Evolutionary conservation across 2,329 filamentous ascomycete genomes (phyloP).

Genomic region (Alternaria alternata): DNA sequence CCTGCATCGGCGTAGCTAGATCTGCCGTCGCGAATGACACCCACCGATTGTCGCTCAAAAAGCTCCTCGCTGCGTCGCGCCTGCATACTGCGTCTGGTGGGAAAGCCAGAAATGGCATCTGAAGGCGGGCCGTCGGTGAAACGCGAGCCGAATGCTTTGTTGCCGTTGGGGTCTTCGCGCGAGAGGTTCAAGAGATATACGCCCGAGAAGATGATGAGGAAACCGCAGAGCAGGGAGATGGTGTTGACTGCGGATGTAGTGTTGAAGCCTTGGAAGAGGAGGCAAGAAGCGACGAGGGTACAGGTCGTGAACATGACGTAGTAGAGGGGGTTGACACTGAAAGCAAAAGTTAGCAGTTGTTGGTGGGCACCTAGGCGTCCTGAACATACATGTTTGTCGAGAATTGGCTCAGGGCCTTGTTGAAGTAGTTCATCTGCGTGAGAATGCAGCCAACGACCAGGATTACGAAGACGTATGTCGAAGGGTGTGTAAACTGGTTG

Average conservation of each 20-base stretch:
- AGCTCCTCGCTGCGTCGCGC: constrained; percentile 68
- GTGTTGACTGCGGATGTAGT: constrained; percentile 92
- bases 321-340: constrained; percentile 91
- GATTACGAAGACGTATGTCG: constrained; percentile 97
- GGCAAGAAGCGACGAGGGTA: constrained; percentile 92
- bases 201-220: constrained; percentile 92
- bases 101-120: constrained; percentile 86
- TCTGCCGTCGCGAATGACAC: constrained; percentile 18
- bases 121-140: constrained; percentile 83
- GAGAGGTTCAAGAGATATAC: constrained; percentile 98
- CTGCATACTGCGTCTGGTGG: constrained; percentile 94
- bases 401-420: constrained; percentile 96
- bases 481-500: constrained; percentile 94
- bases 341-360: constrained; percentile 14
- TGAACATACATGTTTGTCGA: constrained; percentile 89
- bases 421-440: constrained; percentile 99
- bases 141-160: constrained; percentile 62
- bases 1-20: constrained; percentile 43
- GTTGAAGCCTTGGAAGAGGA: constrained; percentile 95
- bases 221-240: constrained; percentile 89
- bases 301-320: constrained; percentile 98
- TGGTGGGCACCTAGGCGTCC: not conserved
- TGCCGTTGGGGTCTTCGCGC: constrained; percentile 85
- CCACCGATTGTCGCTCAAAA: constrained; percentile 58
- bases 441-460: constrained; percentile 92